A percentile compares a stretch with the other conserved stretches of the same genome.
These are phyloP conservation scores for Malassezia equina DNA, from an alignment of 1,284 basidiomycete genomes.

Conservation along the genomic window DNA sequence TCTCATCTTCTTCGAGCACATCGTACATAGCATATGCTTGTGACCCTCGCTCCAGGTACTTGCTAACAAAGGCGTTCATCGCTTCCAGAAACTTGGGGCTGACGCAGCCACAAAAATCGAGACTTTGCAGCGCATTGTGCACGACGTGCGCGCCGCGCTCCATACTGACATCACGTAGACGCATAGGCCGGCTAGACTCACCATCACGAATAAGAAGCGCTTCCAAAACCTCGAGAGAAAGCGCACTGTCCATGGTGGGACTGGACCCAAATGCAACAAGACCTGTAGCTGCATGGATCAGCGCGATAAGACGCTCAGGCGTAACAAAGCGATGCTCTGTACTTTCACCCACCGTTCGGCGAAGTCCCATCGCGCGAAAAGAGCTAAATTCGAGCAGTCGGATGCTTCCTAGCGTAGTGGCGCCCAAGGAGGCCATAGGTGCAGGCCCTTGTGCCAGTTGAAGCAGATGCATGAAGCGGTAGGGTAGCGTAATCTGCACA, in stretches of 20 bases:
- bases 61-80: slow-evolving; percentile 68
- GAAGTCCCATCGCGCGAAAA: slow-evolving; percentile 87
- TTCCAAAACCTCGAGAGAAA: slow-evolving; percentile 41
- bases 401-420: slow-evolving; percentile 15
- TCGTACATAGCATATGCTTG: slow-evolving; percentile 17
- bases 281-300: slow-evolving; percentile 38
- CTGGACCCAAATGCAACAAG: slow-evolving; percentile 42
- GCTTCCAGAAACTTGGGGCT: slow-evolving; percentile 75
- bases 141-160: slow-evolving; percentile 25
- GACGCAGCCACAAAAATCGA: slow-evolving; percentile 89
- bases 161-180: slow-evolving; percentile 38
- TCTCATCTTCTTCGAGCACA: slow-evolving; percentile 23
- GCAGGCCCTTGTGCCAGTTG: not conserved
- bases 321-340: slow-evolving; percentile 85
- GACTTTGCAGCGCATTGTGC: slow-evolving; percentile 59
- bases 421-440: slow-evolving; percentile 3
- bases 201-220: slow-evolving; percentile 43
- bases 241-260: slow-evolving; percentile 44
- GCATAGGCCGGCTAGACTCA: slow-evolving; percentile 29
- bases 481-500: slow-evolving; percentile 42
- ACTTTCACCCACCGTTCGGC: slow-evolving; percentile 79
- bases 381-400: slow-evolving; percentile 61
- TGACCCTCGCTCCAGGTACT: slow-evolving; percentile 54
- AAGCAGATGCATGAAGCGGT: slow-evolving; percentile 38
- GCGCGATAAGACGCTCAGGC: slow-evolving; percentile 59